A percentile compares a stretch with the other conserved stretches of the same genome.
phyloP scores from a whole-genome alignment of 805 yeast genomes.

The Candida krabiensis region DNA sequence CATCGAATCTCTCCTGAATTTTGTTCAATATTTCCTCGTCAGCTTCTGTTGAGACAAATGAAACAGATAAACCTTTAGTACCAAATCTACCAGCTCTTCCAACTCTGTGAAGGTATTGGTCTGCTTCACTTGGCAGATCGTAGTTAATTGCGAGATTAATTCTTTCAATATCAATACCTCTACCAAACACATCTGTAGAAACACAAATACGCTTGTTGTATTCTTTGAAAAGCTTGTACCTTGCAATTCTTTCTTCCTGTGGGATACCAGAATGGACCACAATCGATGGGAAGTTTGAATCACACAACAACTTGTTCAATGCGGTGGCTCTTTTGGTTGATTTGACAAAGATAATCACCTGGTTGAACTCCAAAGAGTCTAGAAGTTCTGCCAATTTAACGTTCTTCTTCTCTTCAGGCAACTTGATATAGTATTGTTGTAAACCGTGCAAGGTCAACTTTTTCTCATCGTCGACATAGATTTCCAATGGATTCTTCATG shows the following conservation, averaged over 20 bases:
- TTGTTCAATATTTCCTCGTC: slow-evolving; percentile 88
- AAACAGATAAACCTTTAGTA: slow-evolving; percentile 95
- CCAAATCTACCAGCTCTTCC: slow-evolving; percentile 99
- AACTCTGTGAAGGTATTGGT: slow-evolving; percentile 97
- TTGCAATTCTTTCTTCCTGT: slow-evolving; percentile 96
- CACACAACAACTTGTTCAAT: slow-evolving; percentile 82
- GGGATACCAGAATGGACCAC: slow-evolving; percentile 94
- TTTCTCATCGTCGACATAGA: slow-evolving; percentile 96
- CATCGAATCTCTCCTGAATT: slow-evolving; percentile 97
- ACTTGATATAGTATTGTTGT: slow-evolving; percentile 92
- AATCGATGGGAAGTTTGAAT: slow-evolving; percentile 94
- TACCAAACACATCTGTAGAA: slow-evolving; percentile 96
- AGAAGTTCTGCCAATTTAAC: slow-evolving; percentile 86
- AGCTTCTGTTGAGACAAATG: slow-evolving; percentile 80
- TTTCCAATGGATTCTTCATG: slow-evolving; percentile 97
- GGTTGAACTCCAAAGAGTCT: slow-evolving; percentile 95
- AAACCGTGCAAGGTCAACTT: slow-evolving; percentile 96
- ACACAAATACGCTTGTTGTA: slow-evolving; percentile 99
- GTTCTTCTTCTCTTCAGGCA: slow-evolving; percentile 90
- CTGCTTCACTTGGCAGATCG: slow-evolving; percentile 95
- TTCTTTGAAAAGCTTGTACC: slow-evolving; percentile 95
- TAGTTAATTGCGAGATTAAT: slow-evolving; percentile 97
- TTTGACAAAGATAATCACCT: slow-evolving; percentile 94
- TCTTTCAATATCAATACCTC: slow-evolving; percentile 99
- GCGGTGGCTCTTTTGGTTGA: slow-evolving; percentile 91